Conservation (phyloP, 2,329 filamentous ascomycete species). For the Coniochaeta pulveracea region DNA sequence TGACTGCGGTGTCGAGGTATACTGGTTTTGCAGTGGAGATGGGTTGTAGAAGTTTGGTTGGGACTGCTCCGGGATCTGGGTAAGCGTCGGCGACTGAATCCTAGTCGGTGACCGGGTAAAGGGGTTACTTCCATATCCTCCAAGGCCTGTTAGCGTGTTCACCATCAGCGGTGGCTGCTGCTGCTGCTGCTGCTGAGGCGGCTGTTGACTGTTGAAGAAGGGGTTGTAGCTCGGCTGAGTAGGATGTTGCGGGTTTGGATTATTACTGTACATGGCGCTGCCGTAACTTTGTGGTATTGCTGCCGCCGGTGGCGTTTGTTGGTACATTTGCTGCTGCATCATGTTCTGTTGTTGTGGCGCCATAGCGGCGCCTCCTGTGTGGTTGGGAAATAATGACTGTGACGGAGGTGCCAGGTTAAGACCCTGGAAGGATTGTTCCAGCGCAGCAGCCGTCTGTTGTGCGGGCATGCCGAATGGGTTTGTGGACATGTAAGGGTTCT, state of each 20-base stretch:
- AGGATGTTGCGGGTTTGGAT: slow-evolving; percentile 29
- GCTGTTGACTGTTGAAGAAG: slow-evolving; percentile 30
- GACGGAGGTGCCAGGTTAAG: slow-evolving; percentile 50
- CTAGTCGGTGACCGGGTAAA: slow-evolving; percentile 37
- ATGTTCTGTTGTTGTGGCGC: slow-evolving; percentile 17
- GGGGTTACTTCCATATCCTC: slow-evolving; percentile 30
- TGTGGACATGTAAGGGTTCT: slow-evolving; percentile 46
- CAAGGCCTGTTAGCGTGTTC: slow-evolving; percentile 24
- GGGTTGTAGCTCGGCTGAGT: slow-evolving; percentile 36
- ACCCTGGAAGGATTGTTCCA: slow-evolving; percentile 64
- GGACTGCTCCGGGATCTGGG: slow-evolving; percentile 40
- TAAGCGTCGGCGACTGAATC: slow-evolving; percentile 36
- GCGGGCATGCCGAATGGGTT: slow-evolving; percentile 58
- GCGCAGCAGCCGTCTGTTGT: slow-evolving; percentile 26
- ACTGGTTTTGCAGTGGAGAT: slow-evolving; percentile 5
- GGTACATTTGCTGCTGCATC: slow-evolving; percentile 27
- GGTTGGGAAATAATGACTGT: slow-evolving; percentile 58
- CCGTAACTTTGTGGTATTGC: slow-evolving; percentile 28
- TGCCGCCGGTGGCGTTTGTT: slow-evolving; percentile 31
- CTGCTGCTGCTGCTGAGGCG: slow-evolving; percentile 19
- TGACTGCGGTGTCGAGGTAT: neutral
- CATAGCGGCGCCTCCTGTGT: slow-evolving; percentile 47
- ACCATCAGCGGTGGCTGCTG: slow-evolving; percentile 25
- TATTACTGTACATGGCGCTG: slow-evolving; percentile 28
- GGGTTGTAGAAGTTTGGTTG: slow-evolving; percentile 29